A percentile compares a stretch with the other conserved stretches of the same genome.
These are phyloP conservation scores for Phytophthora sansomeana DNA, from an alignment of 352 stramenopile genomes.

Conservation along the genomic window DNA sequence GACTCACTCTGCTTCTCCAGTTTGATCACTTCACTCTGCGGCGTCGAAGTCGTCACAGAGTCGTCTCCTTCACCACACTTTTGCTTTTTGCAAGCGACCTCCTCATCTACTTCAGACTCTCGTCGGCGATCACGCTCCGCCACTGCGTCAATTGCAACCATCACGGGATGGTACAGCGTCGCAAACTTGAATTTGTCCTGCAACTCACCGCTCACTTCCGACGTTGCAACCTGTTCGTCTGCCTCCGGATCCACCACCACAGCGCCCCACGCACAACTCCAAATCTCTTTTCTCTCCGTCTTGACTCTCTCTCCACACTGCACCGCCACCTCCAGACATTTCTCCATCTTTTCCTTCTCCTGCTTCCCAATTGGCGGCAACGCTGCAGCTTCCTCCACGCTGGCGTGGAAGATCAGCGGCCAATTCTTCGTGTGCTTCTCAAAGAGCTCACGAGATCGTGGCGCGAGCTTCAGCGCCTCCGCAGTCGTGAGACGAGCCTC, in stretches of 20 bases:
- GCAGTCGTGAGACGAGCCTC: constrained; percentile 55
- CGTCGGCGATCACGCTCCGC: constrained; percentile 62
- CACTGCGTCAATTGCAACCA: constrained; percentile 74
- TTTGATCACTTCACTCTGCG: constrained; percentile 5
- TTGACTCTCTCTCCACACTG: constrained; percentile 27
- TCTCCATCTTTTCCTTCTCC: constrained; percentile 45
- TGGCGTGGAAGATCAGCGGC: constrained; percentile 86
- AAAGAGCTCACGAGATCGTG: constrained; percentile 67
- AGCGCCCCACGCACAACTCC: constrained; percentile 55
- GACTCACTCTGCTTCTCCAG: constrained; percentile 52
- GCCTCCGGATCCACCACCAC: constrained; percentile 61
- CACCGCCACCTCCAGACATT: constrained; percentile 36
- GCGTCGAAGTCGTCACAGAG: neutral
- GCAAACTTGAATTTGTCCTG: constrained; percentile 47
- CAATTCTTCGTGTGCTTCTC: constrained; percentile 67
- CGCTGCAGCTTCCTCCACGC: constrained; percentile 53
- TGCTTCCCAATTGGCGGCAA: constrained; percentile 49
- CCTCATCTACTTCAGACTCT: constrained; percentile 23
- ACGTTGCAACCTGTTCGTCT: constrained; percentile 45
- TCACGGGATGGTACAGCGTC: constrained; percentile 71
- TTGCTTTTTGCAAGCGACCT: constrained; percentile 47
- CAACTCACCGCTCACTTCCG: constrained; percentile 16
- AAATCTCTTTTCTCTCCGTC: constrained; percentile 14
- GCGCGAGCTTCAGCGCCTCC: constrained; percentile 60
- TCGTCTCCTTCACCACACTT: constrained; percentile 27